Evolutionary conservation across 2,329 filamentous ascomycete species (phyloP), one percentile per base, ranked within the genome.

Genomic region (Decorospora gaudefroyi): DNA sequence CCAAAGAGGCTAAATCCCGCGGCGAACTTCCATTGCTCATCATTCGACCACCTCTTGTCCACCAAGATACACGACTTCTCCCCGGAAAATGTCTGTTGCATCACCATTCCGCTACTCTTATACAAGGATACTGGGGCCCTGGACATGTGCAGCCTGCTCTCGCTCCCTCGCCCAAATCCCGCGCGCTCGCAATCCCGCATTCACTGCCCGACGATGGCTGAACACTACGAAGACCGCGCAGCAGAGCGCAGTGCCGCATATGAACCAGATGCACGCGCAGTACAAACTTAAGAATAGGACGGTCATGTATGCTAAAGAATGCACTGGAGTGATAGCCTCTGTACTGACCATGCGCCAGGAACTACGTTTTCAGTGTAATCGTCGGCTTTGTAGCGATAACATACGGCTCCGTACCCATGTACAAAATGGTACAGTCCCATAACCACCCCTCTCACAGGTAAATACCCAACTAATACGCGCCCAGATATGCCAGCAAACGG

Each of bases 331-430:
- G 6, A 7, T 12, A 8, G 22, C 15, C 13, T 38, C 36, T 13
- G 23, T 18, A 35, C 48, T 51, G 27, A 51, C 40, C 19, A 30
- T 17, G 15, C 9, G 16, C 3, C 21, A 87, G 84, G 70, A 86
- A 83, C 74, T 93, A 92, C 67, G 82, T 84, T 10, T 71, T 91
- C 51, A 90, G 86, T 66, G 76, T 89, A 50, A 90, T 92, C 45
- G 73, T 93, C 38, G 88, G 86, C 42, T 91, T 88, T 4, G 85
- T 90, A 13, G 87, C 87, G 3, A 74, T 93, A 23, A 87, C 87
- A 1, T 93, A 93, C 65, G 88, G 88, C 57, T 90, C 87, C 8
- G 89, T 93, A 34, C 89, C 89, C 1, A 75, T 93, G 68, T 95
- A 95, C 72, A 92, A 92, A 71, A 92, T 90, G 86, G 86, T 88